Base-by-base conservation (phyloP, 306 rosid species). In the Vigna mungo region DNA sequence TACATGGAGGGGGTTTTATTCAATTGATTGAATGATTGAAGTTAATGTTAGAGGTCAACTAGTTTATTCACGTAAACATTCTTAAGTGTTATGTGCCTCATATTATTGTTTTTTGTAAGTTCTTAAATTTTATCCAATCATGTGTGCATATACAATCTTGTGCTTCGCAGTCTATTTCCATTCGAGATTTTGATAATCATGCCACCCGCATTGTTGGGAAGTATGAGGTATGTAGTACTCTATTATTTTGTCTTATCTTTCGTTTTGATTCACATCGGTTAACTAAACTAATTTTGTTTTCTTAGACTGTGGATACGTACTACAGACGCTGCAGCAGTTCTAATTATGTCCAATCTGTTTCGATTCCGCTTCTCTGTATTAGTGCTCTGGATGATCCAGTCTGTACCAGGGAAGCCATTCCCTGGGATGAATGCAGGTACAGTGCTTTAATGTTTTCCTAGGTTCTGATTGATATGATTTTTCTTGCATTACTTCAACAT, bases 351-450 rank as follows among this genome's bases (percentile, higher is more conserved):
- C 90, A 83, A 84, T 92, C 89, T 77, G 97, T 95, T 36, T 88
- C 96, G 3, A 83, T 95, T 68, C 99, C 99, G 0, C 92, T 95
- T 73, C 97, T 95, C 70, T 95, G 97, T 81, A 83, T 95, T 77
- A 90, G 85, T 92, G 96, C 97, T 78, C 88, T 92, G 87, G 97
- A 95, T 82, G 99, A 95, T 86, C 99, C 99, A 47, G 78, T 95
- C 68, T 95, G 99, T 86, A 92, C 97, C 69, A 89, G 76, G 84
- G 99, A 95, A 89, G 97, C 97, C 86, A 95, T 95, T 89, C 99
- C 97, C 23, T 92, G 97, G 99, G 97, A 95, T 86, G 99, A 95
- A 87, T 95, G 99, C 96, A 95, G 99, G 99, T 90, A 56, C 2
- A 68, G 65, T 74, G 78, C 84, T 82, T 73, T 78, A 48, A 53